These are phyloP conservation scores for Teunomyces barrocoloradensis DNA, from an alignment of 805 yeast genomes.

Conservation along the genomic window DNA sequence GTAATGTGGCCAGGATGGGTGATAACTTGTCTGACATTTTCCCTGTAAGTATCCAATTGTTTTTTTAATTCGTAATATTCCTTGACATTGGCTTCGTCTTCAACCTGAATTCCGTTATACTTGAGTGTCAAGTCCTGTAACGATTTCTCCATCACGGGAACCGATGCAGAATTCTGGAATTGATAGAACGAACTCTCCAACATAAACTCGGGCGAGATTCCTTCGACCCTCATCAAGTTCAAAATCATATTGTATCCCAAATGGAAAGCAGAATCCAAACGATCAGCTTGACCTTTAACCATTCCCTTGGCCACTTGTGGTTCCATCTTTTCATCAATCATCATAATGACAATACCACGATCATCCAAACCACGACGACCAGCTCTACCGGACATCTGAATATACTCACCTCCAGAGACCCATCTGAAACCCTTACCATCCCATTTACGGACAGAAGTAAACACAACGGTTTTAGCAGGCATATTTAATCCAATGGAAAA, in stretches of 20 bases:
- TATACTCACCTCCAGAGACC: slow-evolving; percentile 99
- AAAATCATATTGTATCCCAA: slow-evolving; percentile 96
- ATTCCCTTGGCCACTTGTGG: slow-evolving; percentile 98
- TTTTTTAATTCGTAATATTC: slow-evolving; percentile 81
- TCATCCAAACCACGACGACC: slow-evolving; percentile 99
- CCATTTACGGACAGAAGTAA: slow-evolving; percentile 97
- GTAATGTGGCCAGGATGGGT: slow-evolving; percentile 89
- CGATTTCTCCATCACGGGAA: slow-evolving; percentile 77
- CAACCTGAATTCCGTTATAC: slow-evolving; percentile 47
- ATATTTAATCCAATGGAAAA: slow-evolving; percentile 96
- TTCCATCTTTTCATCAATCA: slow-evolving; percentile 99
- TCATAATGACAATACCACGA: slow-evolving; percentile 98
- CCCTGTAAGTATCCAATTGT: slow-evolving; percentile 66
- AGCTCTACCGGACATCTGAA: slow-evolving; percentile 99
- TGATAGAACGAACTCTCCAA: slow-evolving; percentile 91
- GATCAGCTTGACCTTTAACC: slow-evolving; percentile 99
- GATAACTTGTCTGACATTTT: slow-evolving; percentile 75
- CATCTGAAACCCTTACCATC: slow-evolving; percentile 97
- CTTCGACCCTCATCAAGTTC: slow-evolving; percentile 95
- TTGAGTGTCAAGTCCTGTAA: slow-evolving; percentile 52
- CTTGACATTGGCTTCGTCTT: slow-evolving; percentile 64
- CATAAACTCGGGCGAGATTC: slow-evolving; percentile 97
- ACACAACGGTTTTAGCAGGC: slow-evolving; percentile 99
- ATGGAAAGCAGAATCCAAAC: slow-evolving; percentile 96
- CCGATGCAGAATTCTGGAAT: slow-evolving; percentile 88